Base-by-base conservation (phyloP, 176 grass and related monocot species). In the Leersia perrieri region DNA sequence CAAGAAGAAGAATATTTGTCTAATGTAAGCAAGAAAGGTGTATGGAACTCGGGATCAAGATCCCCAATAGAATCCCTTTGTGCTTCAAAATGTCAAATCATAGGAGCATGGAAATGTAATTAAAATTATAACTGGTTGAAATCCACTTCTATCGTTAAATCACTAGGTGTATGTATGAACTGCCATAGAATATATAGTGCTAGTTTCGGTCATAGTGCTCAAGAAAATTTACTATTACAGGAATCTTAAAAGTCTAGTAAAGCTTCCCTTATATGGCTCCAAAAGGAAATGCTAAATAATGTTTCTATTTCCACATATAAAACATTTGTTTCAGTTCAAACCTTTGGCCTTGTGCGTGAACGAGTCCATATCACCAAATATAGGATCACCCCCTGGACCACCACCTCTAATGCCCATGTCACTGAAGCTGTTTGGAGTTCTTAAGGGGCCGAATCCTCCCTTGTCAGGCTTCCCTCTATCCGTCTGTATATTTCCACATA, bases 311-410 rank as follows among this genome's bases (percentile, higher is more conserved):
- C 75, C 36, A 67, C 16, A 65, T 41, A 20, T 29, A 63, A 53
- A 16, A 31, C 27, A 81, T 73, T 81, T 32, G 27, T 67, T 34
- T 67, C 11, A 35, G 66, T 44, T 61, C 72, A 83, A 67, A 97
- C 94, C 94, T 94, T 86, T 97, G 66, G 68, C 33, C 75, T 94
- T 94, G 75, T 66, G 68, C 75, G 49, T n/a, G 84, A 88, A 91
- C 0, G 78, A 80, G 35, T 88, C 84, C 27, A 87, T n/a, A 79
- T 82, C 88, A 87, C 77, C 86, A 89, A 97, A 93, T 69, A 88
- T 66, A 76, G 87, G 84, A 36, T 83, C 84, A 53, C 79, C 87
- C 11, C 65, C 87, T 83, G 85, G 88, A 70, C 79, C 92, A 83
- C 29, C 80, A 53, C 61, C 86, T 18, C 78, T 84, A 81, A 89